A percentile compares a stretch with the other conserved stretches of the same genome.
Evolutionary conservation across 768 basidiomycete species (phyloP).

Genomic region (Naganishia vaughanmartiniae): DNA sequence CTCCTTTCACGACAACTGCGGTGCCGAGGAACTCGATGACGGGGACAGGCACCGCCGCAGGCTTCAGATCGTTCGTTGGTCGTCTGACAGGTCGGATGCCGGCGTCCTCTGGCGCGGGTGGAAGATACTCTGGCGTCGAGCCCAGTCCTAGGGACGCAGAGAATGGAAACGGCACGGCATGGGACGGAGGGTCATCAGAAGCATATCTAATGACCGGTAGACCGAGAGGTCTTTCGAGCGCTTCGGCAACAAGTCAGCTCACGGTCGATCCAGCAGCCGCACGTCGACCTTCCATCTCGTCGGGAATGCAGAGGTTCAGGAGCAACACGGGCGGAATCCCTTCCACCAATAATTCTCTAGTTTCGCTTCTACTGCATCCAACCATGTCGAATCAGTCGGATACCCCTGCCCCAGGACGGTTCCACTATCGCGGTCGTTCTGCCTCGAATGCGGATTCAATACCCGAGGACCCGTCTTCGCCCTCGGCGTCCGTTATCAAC

Average conservation of each 20-base stretch:
- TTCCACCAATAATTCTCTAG: slow-evolving; percentile 18
- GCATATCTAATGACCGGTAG: slow-evolving; percentile 22
- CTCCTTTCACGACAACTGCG: not conserved
- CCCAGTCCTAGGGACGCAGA: not conserved
- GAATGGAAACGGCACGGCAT: not conserved
- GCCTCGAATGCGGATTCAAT: not conserved
- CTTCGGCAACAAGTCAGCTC: slow-evolving; percentile 6
- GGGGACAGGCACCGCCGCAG: not conserved
- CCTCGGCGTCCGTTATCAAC: slow-evolving; percentile 21
- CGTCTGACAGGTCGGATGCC: slow-evolving; percentile 25
- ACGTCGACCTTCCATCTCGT: not conserved
- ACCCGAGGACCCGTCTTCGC: slow-evolving; percentile 13
- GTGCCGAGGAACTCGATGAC: not conserved
- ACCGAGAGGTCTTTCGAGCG: slow-evolving; percentile 23
- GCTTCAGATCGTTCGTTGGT: slow-evolving; percentile 26
- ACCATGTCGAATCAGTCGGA: slow-evolving; percentile 13
- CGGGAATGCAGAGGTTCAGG: slow-evolving; percentile 20
- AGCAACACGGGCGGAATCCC: not conserved
- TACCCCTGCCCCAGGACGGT: not conserved
- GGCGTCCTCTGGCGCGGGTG: not conserved
- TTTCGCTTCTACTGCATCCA: slow-evolving; percentile 22
- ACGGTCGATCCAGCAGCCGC: slow-evolving; percentile 1
- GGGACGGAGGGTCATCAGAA: slow-evolving; percentile 4
- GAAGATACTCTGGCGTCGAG: slow-evolving; percentile 3
- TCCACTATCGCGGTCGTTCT: slow-evolving; percentile 3